Conservation (phyloP, 768 basidiomycete species). For the Boletales sp. region DNA sequence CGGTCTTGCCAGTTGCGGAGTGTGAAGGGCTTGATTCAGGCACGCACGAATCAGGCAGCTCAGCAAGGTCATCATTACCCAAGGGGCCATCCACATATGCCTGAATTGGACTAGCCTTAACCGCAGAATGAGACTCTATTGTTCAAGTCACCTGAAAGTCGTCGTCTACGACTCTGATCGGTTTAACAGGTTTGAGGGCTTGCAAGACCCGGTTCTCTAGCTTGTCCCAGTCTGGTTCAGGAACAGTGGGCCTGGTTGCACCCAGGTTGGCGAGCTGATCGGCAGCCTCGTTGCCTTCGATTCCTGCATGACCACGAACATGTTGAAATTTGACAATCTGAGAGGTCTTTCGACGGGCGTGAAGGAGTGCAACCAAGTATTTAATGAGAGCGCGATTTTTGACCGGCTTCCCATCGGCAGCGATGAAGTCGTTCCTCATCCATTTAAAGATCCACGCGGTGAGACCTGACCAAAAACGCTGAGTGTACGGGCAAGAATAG, state of each 20-base stretch:
- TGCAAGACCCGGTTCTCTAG: slow-evolving; percentile 15
- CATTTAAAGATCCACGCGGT: slow-evolving; percentile 67
- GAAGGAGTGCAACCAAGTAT: slow-evolving; percentile 63
- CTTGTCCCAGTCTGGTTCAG: slow-evolving; percentile 60
- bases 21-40: not conserved
- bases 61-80: slow-evolving; percentile 32
- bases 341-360: slow-evolving; percentile 45
- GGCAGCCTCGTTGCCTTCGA: slow-evolving; percentile 83
- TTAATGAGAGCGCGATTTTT: slow-evolving; percentile 72
- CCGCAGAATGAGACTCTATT: not conserved
- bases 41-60: slow-evolving; percentile 10
- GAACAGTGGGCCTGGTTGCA: slow-evolving; percentile 31
- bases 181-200: slow-evolving; percentile 8
- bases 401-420: slow-evolving; percentile 49
- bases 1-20: not conserved
- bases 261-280: slow-evolving; percentile 71
- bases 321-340: slow-evolving; percentile 63
- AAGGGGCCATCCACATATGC: slow-evolving; percentile 36
- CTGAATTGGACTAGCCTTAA: slow-evolving; percentile 11
- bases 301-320: slow-evolving; percentile 77
- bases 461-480: slow-evolving; percentile 50
- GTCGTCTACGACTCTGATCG: not conserved
- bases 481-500: slow-evolving; percentile 1
- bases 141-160: slow-evolving; percentile 19
- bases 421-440: slow-evolving; percentile 50